Percentiles rank a stretch among this genome's conserved stretches.
phyloP scores from a whole-genome alignment of 192 early-diverging fungal genomes.

The Rhizophagus prolifer region DNA sequence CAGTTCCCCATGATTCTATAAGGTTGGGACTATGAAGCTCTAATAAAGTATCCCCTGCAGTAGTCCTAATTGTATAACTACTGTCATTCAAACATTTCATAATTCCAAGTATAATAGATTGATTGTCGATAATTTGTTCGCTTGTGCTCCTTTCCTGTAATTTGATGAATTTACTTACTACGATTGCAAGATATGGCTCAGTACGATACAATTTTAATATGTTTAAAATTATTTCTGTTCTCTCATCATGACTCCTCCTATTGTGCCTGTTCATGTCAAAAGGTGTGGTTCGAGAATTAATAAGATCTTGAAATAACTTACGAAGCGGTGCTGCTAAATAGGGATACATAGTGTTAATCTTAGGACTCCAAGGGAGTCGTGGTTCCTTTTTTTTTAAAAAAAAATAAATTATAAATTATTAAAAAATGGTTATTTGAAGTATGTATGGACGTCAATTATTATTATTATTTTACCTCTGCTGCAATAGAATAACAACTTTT shows the following conservation, averaged over 20 bases:
- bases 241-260: slow-evolving; percentile 53
- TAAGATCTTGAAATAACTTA: slow-evolving; percentile 60
- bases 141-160: not conserved
- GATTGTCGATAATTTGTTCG: slow-evolving; percentile 37
- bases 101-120: slow-evolving; percentile 71
- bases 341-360: slow-evolving; percentile 50
- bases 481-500: slow-evolving; percentile 73
- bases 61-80: slow-evolving; percentile 65
- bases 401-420: not conserved
- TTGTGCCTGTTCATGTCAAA: slow-evolving; percentile 34
- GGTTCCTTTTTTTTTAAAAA: slow-evolving; percentile 33
- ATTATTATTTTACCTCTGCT: slow-evolving; percentile 43
- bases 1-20: slow-evolving; percentile 79
- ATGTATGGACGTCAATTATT: too few relatives aligned
- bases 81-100: slow-evolving; percentile 74
- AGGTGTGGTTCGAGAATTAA: slow-evolving; percentile 36
- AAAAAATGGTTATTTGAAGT: not conserved
- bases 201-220: slow-evolving; percentile 73
- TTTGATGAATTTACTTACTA: slow-evolving; percentile 44
- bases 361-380: slow-evolving; percentile 70
- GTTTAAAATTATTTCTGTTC: slow-evolving; percentile 72
- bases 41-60: slow-evolving; percentile 70
- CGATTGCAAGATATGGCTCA: slow-evolving; percentile 75
- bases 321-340: slow-evolving; percentile 62
- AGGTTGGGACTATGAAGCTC: slow-evolving; percentile 69